These are phyloP conservation scores for Adansonia rubrostipa DNA, from an alignment of 441 rosid genomes.

Conservation along the genomic window DNA sequence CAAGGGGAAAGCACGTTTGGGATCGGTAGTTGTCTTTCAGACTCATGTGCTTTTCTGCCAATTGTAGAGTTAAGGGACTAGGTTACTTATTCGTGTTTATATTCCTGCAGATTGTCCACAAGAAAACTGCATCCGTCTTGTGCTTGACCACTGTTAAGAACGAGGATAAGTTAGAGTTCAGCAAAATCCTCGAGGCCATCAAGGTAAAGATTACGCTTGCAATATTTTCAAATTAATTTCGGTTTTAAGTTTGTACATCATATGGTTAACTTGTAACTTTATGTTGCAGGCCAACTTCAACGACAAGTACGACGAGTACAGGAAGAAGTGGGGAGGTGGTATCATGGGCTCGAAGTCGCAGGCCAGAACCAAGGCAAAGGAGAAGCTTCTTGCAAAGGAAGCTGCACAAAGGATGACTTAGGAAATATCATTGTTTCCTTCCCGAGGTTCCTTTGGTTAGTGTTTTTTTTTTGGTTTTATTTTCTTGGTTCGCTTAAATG, in stretches of 20 bases:
- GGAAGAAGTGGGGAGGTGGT: slow-evolving; percentile 96
- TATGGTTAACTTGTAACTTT: neutral
- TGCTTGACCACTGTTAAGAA: slow-evolving; percentile 85
- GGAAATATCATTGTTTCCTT: slow-evolving; percentile 12
- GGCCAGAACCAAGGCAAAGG: slow-evolving; percentile 84
- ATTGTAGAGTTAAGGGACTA: slow-evolving; percentile 53
- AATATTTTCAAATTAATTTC: neutral
- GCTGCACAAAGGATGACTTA: slow-evolving; percentile 81
- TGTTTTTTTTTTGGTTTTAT: no score
- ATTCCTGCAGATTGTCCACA: slow-evolving; percentile 69
- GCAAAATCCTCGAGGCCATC: slow-evolving; percentile 81
- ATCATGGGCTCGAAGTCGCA: slow-evolving; percentile 93
- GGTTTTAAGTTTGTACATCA: neutral
- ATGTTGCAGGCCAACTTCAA: slow-evolving; percentile 74
- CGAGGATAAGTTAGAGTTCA: slow-evolving; percentile 82
- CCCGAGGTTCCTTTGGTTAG: slow-evolving; percentile 9
- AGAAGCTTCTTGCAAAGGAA: slow-evolving; percentile 78
- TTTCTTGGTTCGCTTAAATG: neutral
- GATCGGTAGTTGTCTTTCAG: slow-evolving; percentile 85
- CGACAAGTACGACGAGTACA: slow-evolving; percentile 86
- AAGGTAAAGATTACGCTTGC: slow-evolving; percentile 44
- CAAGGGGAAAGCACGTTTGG: slow-evolving; percentile 88
- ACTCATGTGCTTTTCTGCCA: slow-evolving; percentile 51
- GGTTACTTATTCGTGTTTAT: neutral
- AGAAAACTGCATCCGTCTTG: slow-evolving; percentile 81